These are phyloP conservation scores for Cladorrhinum samala DNA, from an alignment of 495 filamentous ascomycete genomes.

Conservation along the genomic window DNA sequence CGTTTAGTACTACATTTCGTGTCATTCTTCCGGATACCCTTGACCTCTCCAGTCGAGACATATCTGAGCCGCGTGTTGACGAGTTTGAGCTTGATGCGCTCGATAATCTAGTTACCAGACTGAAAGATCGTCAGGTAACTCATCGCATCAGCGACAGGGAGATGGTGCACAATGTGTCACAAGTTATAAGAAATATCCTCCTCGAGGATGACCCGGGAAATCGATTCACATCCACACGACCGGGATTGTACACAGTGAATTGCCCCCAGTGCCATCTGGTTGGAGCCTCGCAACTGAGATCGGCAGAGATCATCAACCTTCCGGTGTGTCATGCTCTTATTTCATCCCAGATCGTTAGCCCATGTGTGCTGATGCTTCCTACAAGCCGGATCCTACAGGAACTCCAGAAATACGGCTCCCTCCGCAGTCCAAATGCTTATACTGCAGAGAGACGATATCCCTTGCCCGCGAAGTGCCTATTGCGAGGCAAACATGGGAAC, in stretches of 20 bases:
- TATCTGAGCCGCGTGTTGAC: conserved; percentile 15
- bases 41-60: conserved; percentile 12
- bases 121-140: conserved; percentile 25
- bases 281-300: conserved; percentile 28
- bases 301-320: conserved; percentile 16
- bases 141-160: conserved; percentile 32
- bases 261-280: conserved; percentile 26
- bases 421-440: conserved; percentile 21
- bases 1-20: conserved; percentile 27
- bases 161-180: conserved; percentile 25
- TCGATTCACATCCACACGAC: conserved; percentile 18
- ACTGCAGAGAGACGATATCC: conserved; percentile 24
- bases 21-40: conserved; percentile 31
- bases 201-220: conserved; percentile 28
- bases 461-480: conserved; percentile 27
- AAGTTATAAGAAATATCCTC: conserved; percentile 24
- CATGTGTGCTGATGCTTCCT: not conserved
- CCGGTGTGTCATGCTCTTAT: conserved; percentile 13
- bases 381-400: conserved; percentile 15
- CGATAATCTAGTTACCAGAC: conserved; percentile 24
- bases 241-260: conserved; percentile 28
- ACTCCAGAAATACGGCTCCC: conserved; percentile 17
- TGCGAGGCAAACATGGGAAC: conserved; percentile 27
- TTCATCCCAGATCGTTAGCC: not conserved
- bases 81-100: conserved; percentile 33